Base-by-base conservation (phyloP, 2,329 filamentous ascomycete species). In the Pseudogymnoascus sp. region DNA sequence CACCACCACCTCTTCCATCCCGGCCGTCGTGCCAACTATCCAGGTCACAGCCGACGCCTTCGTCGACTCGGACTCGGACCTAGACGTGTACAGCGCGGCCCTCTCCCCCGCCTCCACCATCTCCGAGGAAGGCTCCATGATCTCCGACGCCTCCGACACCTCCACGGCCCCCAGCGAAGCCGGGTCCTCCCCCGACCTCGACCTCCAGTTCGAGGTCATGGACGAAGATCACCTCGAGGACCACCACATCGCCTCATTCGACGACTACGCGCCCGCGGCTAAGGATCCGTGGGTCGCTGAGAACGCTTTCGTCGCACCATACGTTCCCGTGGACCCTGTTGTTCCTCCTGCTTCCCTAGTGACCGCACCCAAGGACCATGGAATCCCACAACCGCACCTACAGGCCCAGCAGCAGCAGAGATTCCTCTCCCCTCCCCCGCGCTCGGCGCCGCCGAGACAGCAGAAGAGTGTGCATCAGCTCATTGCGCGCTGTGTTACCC, bases 41-140 rank as follows among this genome's bases (percentile, higher is more conserved):
- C 8, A 60, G 23, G 37, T 37, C 40, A 54, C 37, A 40, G 31
- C 61, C 23, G 23, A 68, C 67, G 21, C 31, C 26, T 21, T 47
- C 23, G 23, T 47, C 11, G 40, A 66, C 60, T 69, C 71, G 21
- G 68, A 69, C 23, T 69, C 72, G 67, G 75, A 77, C 67, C 77
- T 80, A 61, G 76, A 79, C 66, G 76, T 77, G 69, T 77, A 76
- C 66, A 73, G 76, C 59, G 73, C 73, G 23, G 77, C 81, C 29
- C 75, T 80, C 54, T 84, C 82, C 1, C 80, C 81, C n/a, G 74
- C 77, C 16, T 77, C 79, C 2, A 81, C 79, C 23, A 61, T 66
- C 34, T 84, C 82, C 6, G 81, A 85, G 68, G 80, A 82, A 67
- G 82, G 81, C 29, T 85, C 83, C 21, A 76, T 84, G 23, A 78